Percentiles rank a stretch among this genome's conserved stretches.
Conservation (phyloP, 257 asterid genomes). For the Solanum appendiculatum region DNA sequence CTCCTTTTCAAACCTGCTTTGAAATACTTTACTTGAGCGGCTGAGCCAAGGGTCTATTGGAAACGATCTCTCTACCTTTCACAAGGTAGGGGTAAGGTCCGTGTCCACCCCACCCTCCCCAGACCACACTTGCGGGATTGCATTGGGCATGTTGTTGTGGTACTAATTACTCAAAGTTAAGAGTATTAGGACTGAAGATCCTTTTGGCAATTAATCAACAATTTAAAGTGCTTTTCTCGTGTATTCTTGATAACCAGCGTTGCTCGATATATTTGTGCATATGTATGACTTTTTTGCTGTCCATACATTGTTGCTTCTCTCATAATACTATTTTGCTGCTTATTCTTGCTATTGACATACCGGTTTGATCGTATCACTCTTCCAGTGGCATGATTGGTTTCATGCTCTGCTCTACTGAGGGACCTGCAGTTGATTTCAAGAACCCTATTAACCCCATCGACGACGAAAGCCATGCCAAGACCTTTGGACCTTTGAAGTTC, state of each 20-base stretch:
- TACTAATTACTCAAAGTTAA: neutral
- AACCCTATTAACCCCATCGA: constrained; percentile 63
- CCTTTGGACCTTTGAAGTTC: constrained; percentile 49
- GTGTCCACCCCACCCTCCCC: neutral
- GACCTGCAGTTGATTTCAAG: constrained; percentile 67
- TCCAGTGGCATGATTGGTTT: constrained; percentile 81
- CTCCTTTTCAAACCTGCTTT: neutral
- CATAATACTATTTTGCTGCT: neutral
- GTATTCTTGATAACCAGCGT: neutral
- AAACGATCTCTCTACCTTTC: neutral
- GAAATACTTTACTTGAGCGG: neutral
- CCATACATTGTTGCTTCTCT: neutral
- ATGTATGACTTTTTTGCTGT: neutral
- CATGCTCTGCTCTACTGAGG: constrained; percentile 85
- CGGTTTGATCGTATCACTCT: neutral
- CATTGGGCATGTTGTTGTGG: neutral
- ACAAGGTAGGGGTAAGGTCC: neutral
- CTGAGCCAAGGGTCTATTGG: neutral
- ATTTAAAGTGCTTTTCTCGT: neutral
- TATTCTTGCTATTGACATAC: neutral
- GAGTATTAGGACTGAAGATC: neutral
- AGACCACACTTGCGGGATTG: neutral
- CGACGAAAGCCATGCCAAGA: constrained; percentile 19
- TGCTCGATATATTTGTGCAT: neutral
- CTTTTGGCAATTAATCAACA: neutral